These are phyloP conservation scores for Canariomyces notabilis DNA, from an alignment of 2,329 filamentous ascomycete species.

Conservation along the genomic window DNA sequence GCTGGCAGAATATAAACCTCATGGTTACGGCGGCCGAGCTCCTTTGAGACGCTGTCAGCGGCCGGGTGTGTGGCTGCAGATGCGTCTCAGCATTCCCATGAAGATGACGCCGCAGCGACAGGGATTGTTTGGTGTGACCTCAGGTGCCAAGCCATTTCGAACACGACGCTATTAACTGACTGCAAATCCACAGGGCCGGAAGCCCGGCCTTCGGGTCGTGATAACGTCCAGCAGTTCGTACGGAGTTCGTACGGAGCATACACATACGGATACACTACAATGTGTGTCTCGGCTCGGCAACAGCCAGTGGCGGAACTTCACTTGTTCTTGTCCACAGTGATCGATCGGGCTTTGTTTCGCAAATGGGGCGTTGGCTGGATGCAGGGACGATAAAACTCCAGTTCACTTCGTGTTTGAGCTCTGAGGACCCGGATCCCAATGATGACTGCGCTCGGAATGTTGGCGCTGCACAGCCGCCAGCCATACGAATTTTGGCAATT, in stretches of 20 bases:
- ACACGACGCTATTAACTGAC: conserved; percentile 5
- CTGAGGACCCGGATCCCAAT: background rate
- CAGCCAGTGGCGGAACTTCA: too few species aligned
- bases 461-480: conserved; percentile 15
- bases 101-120: conserved; percentile 21
- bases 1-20: conserved; percentile 6
- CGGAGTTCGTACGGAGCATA: too few species aligned
- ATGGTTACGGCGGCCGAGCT: background rate
- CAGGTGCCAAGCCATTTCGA: conserved; percentile 7
- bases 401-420: conserved; percentile 3
- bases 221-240: too few species aligned
- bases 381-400: background rate
- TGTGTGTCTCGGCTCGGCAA: too few species aligned
- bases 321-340: too few species aligned
- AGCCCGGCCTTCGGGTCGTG: background rate
- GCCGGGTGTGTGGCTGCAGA: conserved; percentile 13
- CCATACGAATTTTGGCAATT: conserved; percentile 11
- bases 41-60: conserved; percentile 8
- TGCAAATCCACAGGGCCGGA: conserved; percentile 11
- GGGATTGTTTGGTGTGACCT: conserved; percentile 5
- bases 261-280: too few species aligned
- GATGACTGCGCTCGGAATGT: conserved; percentile 2
- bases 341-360: background rate
- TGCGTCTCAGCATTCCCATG: conserved; percentile 16
- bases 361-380: background rate